Evolutionary conservation across 345 rosid genomes (phyloP).

Genomic region (Syzygium oleosum): DNA sequence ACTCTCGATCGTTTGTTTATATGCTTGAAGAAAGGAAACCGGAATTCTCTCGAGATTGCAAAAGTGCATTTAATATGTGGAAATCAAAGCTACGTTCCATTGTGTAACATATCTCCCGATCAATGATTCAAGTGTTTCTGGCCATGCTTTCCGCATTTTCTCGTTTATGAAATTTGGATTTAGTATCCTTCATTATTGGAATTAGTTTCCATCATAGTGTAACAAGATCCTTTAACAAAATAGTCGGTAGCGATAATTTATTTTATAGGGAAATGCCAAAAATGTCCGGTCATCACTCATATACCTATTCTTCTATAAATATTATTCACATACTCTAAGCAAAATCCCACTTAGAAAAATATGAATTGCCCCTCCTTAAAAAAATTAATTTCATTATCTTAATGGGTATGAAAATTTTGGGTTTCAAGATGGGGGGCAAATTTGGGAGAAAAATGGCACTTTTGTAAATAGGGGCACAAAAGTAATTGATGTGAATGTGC

Average conservation of each 20-base stretch:
- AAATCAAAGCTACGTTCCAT: too few relatives aligned
- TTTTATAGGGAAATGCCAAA: background rate
- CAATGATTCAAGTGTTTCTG: too few relatives aligned
- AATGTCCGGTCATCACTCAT: background rate
- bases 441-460: background rate
- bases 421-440: background rate
- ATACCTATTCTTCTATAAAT: background rate
- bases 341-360: background rate
- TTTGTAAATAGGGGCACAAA: background rate
- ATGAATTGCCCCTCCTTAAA: background rate
- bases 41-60: too few relatives aligned
- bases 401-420: background rate
- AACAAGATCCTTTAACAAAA: background rate
- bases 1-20: too few relatives aligned
- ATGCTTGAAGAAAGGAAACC: too few relatives aligned
- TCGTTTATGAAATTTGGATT: too few relatives aligned
- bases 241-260: background rate
- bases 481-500: background rate
- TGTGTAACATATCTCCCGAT: too few relatives aligned
- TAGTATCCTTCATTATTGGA: too few relatives aligned
- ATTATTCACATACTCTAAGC: background rate
- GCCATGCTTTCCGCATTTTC: too few relatives aligned
- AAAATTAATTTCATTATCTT: background rate
- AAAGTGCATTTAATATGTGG: too few relatives aligned
- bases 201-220: too few relatives aligned